phyloP scores from a whole-genome alignment of 1,284 basidiomycete species.

The Cerioporus squamosus region DNA sequence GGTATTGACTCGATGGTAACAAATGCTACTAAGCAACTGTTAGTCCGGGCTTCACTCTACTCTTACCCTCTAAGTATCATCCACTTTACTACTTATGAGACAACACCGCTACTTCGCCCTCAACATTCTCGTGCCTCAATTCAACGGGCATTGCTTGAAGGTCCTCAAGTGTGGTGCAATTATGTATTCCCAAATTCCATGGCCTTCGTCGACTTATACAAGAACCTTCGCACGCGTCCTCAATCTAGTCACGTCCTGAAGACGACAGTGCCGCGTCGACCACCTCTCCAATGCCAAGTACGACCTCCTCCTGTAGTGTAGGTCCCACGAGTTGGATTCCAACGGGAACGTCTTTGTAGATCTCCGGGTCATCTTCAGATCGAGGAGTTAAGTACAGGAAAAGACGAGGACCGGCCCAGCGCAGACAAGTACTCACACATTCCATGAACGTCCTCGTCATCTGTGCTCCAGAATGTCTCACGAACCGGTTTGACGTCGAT shows the following conservation, averaged over 20 bases:
- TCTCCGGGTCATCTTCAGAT: slow-evolving; percentile 46
- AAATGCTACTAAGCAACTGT: too few species aligned
- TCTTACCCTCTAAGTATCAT: too few species aligned
- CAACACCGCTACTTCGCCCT: too few species aligned
- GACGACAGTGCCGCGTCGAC: slow-evolving; percentile 39
- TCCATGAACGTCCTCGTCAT: slow-evolving; percentile 48
- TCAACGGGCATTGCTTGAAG: too few species aligned
- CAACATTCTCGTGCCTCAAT: too few species aligned
- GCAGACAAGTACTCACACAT: slow-evolving; percentile 42
- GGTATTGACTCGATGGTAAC: too few species aligned
- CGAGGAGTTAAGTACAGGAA: slow-evolving; percentile 41
- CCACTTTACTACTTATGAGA: too few species aligned
- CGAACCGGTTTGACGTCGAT: slow-evolving; percentile 48
- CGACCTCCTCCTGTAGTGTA: slow-evolving; percentile 54
- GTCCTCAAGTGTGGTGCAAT: too few species aligned
- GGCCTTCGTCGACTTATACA: background rate
- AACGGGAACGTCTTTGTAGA: slow-evolving; percentile 51
- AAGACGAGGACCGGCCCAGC: slow-evolving; percentile 17
- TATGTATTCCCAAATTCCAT: too few species aligned
- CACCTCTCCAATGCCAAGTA: slow-evolving; percentile 45
- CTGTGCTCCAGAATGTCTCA: slow-evolving; percentile 43
- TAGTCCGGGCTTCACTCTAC: too few species aligned
- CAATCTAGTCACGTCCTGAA: background rate
- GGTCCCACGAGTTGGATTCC: slow-evolving; percentile 54
- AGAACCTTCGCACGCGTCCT: background rate